Conservation (phyloP, 1,284 basidiomycete species). For the Pyrrhoderma noxium region DNA sequence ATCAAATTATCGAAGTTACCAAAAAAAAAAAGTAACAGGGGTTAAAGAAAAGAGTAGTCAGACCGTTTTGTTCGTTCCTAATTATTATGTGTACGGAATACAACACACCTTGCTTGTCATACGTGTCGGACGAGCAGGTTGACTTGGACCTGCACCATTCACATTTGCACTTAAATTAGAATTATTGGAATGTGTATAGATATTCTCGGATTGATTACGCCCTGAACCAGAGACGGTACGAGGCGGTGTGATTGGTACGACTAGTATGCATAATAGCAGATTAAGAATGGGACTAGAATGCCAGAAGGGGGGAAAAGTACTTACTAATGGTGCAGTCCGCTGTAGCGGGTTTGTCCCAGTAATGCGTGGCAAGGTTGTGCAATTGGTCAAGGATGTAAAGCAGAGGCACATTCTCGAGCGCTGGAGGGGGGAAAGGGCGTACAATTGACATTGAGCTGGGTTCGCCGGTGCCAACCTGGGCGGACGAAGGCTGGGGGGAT, state of each 20-base stretch:
- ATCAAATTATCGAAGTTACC: constrained; percentile 17
- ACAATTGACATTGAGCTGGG: neutral
- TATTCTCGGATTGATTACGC: too few species aligned
- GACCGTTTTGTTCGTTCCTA: too few species aligned
- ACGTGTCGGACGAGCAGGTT: constrained; percentile 34
- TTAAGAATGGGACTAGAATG: too few species aligned
- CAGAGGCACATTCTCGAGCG: constrained; percentile 53
- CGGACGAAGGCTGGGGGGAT: constrained; percentile 1
- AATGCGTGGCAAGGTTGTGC: constrained; percentile 52
- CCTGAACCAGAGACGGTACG: too few species aligned
- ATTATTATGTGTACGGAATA: too few species aligned
- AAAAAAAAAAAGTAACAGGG: neutral
- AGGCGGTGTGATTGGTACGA: too few species aligned
- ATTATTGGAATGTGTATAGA: too few species aligned
- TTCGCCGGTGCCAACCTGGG: constrained; percentile 1
- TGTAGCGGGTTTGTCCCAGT: constrained; percentile 65
- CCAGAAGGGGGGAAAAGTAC: constrained; percentile 22
- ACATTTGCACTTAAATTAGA: too few species aligned
- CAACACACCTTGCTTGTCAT: constrained; percentile 54
- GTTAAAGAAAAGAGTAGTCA: too few species aligned
- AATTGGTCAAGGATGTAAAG: constrained; percentile 67
- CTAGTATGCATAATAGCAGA: too few species aligned
- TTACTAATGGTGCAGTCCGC: constrained; percentile 68
- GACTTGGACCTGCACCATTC: constrained; percentile 8
- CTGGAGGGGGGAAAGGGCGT: constrained; percentile 47